A percentile compares a stretch with the other conserved stretches of the same genome.
Conservation (phyloP, 345 rosid genomes). For the Zanthoxylum bungeanum region DNA sequence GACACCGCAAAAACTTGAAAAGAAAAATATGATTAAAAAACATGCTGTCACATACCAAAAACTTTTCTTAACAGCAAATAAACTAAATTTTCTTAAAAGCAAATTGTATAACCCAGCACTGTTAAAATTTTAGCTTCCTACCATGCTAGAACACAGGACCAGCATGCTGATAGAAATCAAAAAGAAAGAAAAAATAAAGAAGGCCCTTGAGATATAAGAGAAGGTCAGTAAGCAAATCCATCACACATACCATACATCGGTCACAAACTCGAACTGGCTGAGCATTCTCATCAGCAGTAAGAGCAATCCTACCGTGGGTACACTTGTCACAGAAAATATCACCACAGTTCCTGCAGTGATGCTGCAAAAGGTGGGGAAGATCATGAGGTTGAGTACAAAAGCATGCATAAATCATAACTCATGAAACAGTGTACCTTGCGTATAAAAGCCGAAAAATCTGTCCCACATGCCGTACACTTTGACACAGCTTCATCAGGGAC, state of each 20-base stretch:
- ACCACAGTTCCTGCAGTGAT: slow-evolving; percentile 98
- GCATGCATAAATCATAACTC: not conserved
- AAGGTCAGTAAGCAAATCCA: slow-evolving; percentile 9
- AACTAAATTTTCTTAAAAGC: not conserved
- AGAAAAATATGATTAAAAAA: no score
- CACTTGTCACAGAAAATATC: slow-evolving; percentile 99
- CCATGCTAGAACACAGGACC: no score
- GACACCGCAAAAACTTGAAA: not conserved
- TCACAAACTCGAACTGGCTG: slow-evolving; percentile 97
- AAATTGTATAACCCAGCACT: not conserved
- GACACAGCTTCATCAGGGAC: slow-evolving; percentile 95
- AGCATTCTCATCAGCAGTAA: slow-evolving; percentile 92
- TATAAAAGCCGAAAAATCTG: slow-evolving; percentile 87
- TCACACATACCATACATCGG: slow-evolving; percentile 69
- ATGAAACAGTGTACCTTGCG: slow-evolving; percentile 51
- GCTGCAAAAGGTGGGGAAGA: slow-evolving; percentile 45
- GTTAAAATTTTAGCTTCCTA: not conserved
- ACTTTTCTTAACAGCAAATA: not conserved
- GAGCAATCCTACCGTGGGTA: slow-evolving; percentile 88
- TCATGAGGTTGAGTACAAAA: slow-evolving; percentile 11
- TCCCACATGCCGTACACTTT: slow-evolving; percentile 76
- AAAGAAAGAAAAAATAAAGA: not conserved
- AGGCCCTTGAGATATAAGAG: not conserved
- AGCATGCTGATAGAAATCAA: not conserved
- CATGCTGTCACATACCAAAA: not conserved